Base-by-base conservation (phyloP, 2,329 filamentous ascomycete species). In the Lecanoromycetidae sp. region DNA sequence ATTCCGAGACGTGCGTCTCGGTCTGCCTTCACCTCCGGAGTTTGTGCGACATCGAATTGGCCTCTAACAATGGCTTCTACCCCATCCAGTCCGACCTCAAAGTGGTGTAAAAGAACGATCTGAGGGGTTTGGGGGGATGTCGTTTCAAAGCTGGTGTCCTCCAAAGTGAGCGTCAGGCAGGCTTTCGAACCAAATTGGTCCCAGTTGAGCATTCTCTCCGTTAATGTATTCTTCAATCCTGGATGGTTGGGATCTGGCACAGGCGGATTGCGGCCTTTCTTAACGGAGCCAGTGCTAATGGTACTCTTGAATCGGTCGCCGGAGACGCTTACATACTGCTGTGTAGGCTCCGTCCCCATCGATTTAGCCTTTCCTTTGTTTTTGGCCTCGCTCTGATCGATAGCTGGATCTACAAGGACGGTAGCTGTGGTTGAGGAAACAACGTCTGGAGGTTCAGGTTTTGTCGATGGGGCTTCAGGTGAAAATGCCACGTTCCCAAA, bases 1-100 rank as follows among this genome's bases (percentile, higher is more conserved):
- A 42, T 50, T 17, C 43, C 43, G n/a, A 50, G 10, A 32, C 48
- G 48, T 19, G 8, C 25, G 19, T 46, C 48, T 8, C 48, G 48
- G 15, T 37, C 22, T 8, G 13, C 12, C 13, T 40, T 42, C 35
- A 25, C 25, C 15, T 20, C 36, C 6, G n/a, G 9, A 26, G 22
- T 49, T 26, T 48, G 45, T 3, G 39, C 17, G 13, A 51, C 40
- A 8, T 7, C 35, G 10, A 36, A 45, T 3, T 40, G 35, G 1
- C 49, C 49, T 40, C 32, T 34, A 19, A 38, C 23, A 34, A 51
- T 44, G 9, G 45, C 44, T 45, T 51, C 49, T 17, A 49, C 45
- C 15, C 49, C 49, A 26, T 51, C 49, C 1, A 49, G 35, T 2
- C 46, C 49, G 9, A 51, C 30, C 22, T 45, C 45, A 30, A 51